Percentiles rank a stretch among this genome's conserved stretches.
phyloP scores from a whole-genome alignment of 1,284 basidiomycete species.

The Moesziomyces parantarcticus region DNA sequence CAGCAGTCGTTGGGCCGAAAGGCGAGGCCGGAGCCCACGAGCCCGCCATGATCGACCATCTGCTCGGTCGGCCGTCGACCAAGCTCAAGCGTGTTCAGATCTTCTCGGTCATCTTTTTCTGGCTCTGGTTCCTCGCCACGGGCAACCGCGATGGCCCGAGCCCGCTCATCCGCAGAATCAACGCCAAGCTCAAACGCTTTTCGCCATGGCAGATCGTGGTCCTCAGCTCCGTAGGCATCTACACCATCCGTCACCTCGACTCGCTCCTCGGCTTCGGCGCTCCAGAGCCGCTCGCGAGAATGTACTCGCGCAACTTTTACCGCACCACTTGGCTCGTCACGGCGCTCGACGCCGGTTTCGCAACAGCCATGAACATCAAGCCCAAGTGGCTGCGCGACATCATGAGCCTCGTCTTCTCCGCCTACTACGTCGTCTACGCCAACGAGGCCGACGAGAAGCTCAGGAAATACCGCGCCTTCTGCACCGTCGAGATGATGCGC shows the following conservation, averaged over 20 bases:
- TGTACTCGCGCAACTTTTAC: conserved; percentile 89
- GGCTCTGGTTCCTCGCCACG: conserved; percentile 44
- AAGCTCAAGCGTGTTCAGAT: conserved; percentile 57
- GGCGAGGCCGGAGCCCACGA: too few species aligned
- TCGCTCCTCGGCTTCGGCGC: conserved; percentile 86
- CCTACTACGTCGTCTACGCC: conserved; percentile 93
- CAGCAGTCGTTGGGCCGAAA: too few species aligned
- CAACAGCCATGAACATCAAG: conserved; percentile 91
- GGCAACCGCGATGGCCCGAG: conserved; percentile 52
- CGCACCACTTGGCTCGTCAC: conserved; percentile 90
- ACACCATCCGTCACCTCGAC: conserved; percentile 86
- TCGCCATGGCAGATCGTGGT: conserved; percentile 94
- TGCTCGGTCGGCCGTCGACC: conserved; percentile 62
- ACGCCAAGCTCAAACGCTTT: conserved; percentile 72
- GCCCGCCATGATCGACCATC: conserved; percentile 59
- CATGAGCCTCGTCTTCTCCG: conserved; percentile 75
- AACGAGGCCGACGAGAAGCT: conserved; percentile 89
- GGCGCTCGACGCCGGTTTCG: conserved; percentile 95
- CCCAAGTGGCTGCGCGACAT: conserved; percentile 91
- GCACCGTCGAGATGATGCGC: conserved; percentile 94
- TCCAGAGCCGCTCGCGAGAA: conserved; percentile 85
- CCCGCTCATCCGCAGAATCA: conserved; percentile 38
- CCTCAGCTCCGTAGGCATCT: conserved; percentile 83
- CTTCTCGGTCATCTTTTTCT: conserved; percentile 56
- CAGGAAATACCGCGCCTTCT: conserved; percentile 86